Evolutionary conservation across 2,329 filamentous ascomycete species (phyloP), one percentile per base, ranked within the genome.

Genomic region (Cercospora sesami): DNA sequence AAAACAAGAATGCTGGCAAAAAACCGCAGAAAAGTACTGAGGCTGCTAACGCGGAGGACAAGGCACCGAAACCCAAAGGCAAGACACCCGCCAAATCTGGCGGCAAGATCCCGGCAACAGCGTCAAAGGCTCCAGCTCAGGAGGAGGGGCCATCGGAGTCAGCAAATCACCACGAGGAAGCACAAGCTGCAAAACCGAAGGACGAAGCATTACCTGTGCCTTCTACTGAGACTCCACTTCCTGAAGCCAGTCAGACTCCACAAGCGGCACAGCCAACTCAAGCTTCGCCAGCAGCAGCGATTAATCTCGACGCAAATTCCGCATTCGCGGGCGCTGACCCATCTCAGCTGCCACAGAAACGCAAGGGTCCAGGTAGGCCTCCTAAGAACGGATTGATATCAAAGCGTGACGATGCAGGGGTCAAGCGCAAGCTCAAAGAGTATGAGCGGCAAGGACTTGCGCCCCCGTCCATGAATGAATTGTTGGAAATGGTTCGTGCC

Each of bases 301-400:
- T 68, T 45, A 66, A 66, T 16, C 70, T 76, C 31, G 73, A 76
- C 58, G 69, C 75, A 8, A 76, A 73, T 26, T 78, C 78, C 4
- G 73, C 75, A 16, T 71, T 79, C 45, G 75, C 73, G 42, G 74
- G 73, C 48, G 69, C 78, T 14, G 72, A 75, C 8, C 72, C 73
- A 5, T 76, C 75, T 45, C 73, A 79, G 53, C 79, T 83, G 5
- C 79, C 87, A 31, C 86, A 87, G 30, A 90, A 87, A 79, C 89
- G 90, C 70, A 88, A 91, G 72, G 91, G 91, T 14, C 91, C 91
- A 9, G 91, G 91, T n/a, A 83, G 91, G 63, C 91, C 91, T 21
- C 91, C 91, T 0, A 94, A 94, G 81, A 91, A 94, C 75, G 91
- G 91, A 30, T 86, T 93, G 76, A 92, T 93, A 87, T 94, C 91